Base-by-base conservation (phyloP, 169 alveolate species). In the Eimeria necatrix region DNA sequence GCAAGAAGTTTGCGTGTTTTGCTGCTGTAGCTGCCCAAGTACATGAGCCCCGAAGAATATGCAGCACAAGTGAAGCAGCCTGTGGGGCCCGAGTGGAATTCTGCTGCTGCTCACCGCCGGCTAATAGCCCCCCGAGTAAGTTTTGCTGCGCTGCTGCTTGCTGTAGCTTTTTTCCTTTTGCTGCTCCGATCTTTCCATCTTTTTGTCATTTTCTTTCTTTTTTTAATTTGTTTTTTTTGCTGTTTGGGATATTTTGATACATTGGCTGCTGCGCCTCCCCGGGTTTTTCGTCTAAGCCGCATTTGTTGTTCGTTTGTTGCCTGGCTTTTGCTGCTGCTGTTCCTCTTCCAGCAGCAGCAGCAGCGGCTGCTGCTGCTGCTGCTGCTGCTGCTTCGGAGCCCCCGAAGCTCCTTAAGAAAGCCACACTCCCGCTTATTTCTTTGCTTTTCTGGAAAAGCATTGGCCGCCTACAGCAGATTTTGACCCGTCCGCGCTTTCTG, bases 41-140 rank as follows among this genome's bases (percentile, higher is more conserved):
- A 64, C 86, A 91, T 68, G 32, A 60, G 95, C n/a, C 64, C 73
- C 56, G 97, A 96, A 22, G 93, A 95, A 41, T 96, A 96, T 53
- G 97, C 93, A 64, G 93, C 97, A 56, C 93, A 97, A 10, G 53
- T 96, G 70, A 81, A 70, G 64, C 97, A 94, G 60, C 96, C 97
- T 48, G 84, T 96, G 68, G 97, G 97, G 7, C 96, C 95, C 8
- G 97, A 96, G 61, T 97, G 98, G 98, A 97, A 97, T 87, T 96
- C 98, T 22, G 70, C 97, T 7, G 94, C 97, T 10, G 95, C 95
- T 26, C 97, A 95, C 86, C 96, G 97, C 61, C 83, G 98, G 53
- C 93, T 96, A 18, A 96, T 97, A 12, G 98, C 97, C 71, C 98
- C 98, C 51, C 97, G 97, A 73, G 97, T 97, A 51, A 86, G 95